A percentile compares a stretch with the other conserved stretches of the same genome.
Conservation (phyloP, 108 stramenopile species). For the Cyclotella distinguenda region DNA sequence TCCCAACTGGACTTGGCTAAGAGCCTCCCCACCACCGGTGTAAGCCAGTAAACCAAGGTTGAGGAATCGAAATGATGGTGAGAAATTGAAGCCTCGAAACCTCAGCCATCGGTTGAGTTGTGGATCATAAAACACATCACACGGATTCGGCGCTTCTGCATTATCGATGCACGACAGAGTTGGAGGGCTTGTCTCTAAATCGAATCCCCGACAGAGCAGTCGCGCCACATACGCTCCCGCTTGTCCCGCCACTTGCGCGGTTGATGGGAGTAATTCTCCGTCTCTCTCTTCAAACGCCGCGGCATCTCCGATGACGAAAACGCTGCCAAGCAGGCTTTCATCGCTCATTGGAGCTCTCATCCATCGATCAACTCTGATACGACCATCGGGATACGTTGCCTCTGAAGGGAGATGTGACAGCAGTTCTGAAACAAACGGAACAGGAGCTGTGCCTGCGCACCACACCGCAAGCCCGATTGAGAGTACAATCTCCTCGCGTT, state of each 20-base stretch:
- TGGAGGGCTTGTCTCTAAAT: conserved; percentile 47
- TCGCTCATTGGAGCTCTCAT: conserved; percentile 43
- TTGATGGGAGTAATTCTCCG: conserved; percentile 49
- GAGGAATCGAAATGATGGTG: conserved; percentile 55
- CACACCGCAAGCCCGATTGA: conserved; percentile 50
- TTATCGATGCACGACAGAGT: background rate
- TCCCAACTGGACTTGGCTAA: conserved; percentile 68
- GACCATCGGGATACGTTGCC: conserved; percentile 43
- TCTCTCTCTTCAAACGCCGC: conserved; percentile 36
- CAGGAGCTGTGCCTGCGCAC: conserved; percentile 63
- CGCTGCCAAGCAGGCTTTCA: conserved; percentile 33
- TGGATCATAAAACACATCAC: conserved; percentile 24
- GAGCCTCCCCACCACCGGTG: conserved; percentile 59
- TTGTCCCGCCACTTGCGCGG: conserved; percentile 79
- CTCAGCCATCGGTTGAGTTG: conserved; percentile 40
- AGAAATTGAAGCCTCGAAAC: conserved; percentile 51
- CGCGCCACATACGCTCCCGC: conserved; percentile 71
- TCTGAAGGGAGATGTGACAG: conserved; percentile 43
- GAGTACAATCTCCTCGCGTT: conserved; percentile 31
- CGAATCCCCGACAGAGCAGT: conserved; percentile 53
- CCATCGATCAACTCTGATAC: conserved; percentile 63
- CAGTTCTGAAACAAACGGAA: conserved; percentile 47
- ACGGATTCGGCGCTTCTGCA: background rate
- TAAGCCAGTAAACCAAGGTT: conserved; percentile 72
- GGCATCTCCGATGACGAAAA: conserved; percentile 67